Evolutionary conservation across 2,329 filamentous ascomycete species (phyloP).

Genomic region (Pestalotiopsis sp.): DNA sequence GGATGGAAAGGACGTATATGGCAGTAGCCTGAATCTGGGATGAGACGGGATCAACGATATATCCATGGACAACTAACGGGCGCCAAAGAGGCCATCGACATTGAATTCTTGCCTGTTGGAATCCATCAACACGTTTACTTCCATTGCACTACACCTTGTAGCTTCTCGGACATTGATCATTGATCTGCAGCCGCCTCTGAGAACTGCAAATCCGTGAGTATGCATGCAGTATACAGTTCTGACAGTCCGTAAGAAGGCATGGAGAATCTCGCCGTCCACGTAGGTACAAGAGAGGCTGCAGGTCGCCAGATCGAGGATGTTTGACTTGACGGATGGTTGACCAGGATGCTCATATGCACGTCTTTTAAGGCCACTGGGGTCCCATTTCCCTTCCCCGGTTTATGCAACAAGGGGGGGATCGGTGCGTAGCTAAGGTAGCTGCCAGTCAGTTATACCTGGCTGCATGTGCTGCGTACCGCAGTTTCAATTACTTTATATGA

Average conservation of each 20-base stretch:
- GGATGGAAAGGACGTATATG: no score
- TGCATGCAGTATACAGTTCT: no score
- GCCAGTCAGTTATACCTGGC: background rate
- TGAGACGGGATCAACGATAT: no score
- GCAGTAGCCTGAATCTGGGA: no score
- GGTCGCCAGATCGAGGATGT: background rate
- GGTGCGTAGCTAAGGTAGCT: background rate
- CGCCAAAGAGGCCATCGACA: no score
- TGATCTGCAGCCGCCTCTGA: no score
- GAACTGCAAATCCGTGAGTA: no score
- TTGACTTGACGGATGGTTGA: background rate
- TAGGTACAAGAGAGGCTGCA: background rate
- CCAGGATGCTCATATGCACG: background rate
- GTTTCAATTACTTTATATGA: slow-evolving; percentile 27
- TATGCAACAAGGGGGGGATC: background rate
- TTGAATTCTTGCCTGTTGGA: no score
- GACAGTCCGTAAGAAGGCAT: background rate
- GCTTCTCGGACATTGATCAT: no score
- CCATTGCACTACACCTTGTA: no score
- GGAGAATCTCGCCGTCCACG: background rate
- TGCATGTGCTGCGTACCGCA: slow-evolving; percentile 5
- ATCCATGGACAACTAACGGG: no score
- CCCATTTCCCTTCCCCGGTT: background rate
- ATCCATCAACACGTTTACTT: no score
- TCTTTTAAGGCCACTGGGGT: background rate